A percentile compares a stretch with the other conserved stretches of the same genome.
Conservation (phyloP, 2,329 filamentous ascomycete species). For the Cladosporium sp. region DNA sequence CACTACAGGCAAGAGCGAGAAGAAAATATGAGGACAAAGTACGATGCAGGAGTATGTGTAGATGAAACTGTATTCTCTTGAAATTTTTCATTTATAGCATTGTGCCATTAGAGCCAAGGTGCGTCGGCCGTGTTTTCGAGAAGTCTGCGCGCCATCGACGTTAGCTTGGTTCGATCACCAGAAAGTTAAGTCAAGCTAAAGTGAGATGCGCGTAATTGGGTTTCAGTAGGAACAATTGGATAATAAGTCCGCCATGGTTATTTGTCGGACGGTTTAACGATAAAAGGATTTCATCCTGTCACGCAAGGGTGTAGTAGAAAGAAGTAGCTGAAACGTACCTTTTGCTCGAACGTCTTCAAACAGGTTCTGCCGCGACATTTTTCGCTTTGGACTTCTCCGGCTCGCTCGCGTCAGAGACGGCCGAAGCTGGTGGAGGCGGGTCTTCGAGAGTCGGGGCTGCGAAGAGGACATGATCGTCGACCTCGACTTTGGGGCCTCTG, state of each 20-base stretch:
- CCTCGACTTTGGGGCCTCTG: conserved; percentile 40
- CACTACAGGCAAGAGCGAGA: no score
- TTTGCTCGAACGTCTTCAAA: background rate
- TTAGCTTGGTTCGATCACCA: no score
- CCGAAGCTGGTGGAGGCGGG: conserved; percentile 1
- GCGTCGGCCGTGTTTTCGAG: no score
- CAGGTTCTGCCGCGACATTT: background rate
- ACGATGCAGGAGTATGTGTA: no score
- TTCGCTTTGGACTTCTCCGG: background rate
- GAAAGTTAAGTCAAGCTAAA: background rate
- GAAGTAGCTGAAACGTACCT: background rate
- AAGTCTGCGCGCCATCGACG: no score
- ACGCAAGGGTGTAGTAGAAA: background rate
- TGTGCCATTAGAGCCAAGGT: no score
- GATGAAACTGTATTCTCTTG: no score
- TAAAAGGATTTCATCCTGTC: conserved; percentile 9
- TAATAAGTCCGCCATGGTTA: conserved; percentile 8
- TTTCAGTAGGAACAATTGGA: conserved; percentile 16
- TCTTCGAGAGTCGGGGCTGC: conserved; percentile 19
- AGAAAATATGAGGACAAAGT: no score
- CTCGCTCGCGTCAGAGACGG: background rate
- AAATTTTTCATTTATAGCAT: no score
- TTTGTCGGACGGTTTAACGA: conserved; percentile 10
- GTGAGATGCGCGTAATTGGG: background rate
- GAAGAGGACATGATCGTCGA: conserved; percentile 25